Base-by-base conservation (phyloP, 192 early-diverging fungal species). In the Umbelopsis isabellina region DNA sequence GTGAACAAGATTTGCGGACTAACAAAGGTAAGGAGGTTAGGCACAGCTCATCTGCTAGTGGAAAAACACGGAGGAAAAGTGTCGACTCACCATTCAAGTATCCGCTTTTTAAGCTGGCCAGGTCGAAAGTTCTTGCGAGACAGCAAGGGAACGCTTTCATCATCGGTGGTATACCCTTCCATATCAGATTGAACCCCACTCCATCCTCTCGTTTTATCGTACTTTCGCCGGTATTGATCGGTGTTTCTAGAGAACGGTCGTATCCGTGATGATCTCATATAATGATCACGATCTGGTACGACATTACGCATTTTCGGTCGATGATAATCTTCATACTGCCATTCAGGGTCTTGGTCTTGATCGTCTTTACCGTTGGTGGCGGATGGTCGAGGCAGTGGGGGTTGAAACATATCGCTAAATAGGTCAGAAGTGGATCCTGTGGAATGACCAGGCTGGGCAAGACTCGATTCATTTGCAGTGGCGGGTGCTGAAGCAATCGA, bases 91-190 rank as follows among this genome's bases (percentile, higher is more conserved):
- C 55, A 61, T 35, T 61, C 55, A 18, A 61, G 33, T 30, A 61
- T 61, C 30, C 55, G 21, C 27, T 35, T 61, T 25, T 61, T 61
- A 15, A 61, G 55, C 25, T 61, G 55, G 12, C 55, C 30, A 2
- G 55, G 55, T 61, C 55, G 55, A 61, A 61, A 61, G 30, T 27
- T 61, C 55, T 61, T 61, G 12, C 55, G 25, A 30, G 55, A 61
- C 11, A 78, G n/a, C 20, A 78, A 55, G 15, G 72, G 68, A 15
- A 55, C 37, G 1, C 52, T 72, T 35, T 78, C 76, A 66, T 78
- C 76, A 50, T 78, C 76, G 45, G 72, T 78, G 9, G 76, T 72
- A 46, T 78, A 78, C 5, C 76, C 76, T 58, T 72, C 71, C 35
- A 47, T 68, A 23, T 61, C 55, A 33, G 55, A 61, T n/a, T 61